These are phyloP conservation scores for Huntiella bhutanensis DNA, from an alignment of 2,329 filamentous ascomycete genomes.

Conservation along the genomic window DNA sequence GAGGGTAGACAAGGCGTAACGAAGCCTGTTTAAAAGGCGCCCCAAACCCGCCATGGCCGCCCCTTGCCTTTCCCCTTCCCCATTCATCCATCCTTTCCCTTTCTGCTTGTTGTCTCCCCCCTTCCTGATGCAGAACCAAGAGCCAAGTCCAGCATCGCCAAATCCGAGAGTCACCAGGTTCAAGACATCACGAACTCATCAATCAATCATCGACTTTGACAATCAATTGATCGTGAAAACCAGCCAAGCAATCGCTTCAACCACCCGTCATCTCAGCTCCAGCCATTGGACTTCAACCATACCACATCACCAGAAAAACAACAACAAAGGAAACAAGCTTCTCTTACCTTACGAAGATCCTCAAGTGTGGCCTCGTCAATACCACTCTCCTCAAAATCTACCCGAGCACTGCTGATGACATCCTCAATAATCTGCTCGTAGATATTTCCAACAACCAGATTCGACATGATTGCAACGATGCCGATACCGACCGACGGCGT, in stretches of 20 bases:
- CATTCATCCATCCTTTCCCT: constrained; percentile 3
- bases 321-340: neutral
- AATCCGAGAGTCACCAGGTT: constrained; percentile 8
- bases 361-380: constrained; percentile 74
- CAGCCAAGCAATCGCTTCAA: no score
- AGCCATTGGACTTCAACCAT: no score
- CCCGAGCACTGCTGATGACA: constrained; percentile 78
- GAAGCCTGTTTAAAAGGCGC: constrained; percentile 8
- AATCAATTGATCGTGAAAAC: no score
- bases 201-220: no score
- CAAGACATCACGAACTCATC: neutral
- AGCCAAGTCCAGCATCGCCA: constrained; percentile 1
- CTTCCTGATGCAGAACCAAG: neutral
- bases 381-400: constrained; percentile 93
- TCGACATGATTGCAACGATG: constrained; percentile 30
- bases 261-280: no score
- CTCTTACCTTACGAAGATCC: constrained; percentile 69
- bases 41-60: constrained; percentile 6
- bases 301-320: no score
- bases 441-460: constrained; percentile 48
- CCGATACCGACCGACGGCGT: neutral
- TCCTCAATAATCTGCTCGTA: constrained; percentile 65
- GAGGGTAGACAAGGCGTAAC: constrained; percentile 2
- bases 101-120: no score
- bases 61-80: constrained; percentile 3